phyloP scores from a whole-genome alignment of 306 rosid genomes.

The Trifolium dubium region DNA sequence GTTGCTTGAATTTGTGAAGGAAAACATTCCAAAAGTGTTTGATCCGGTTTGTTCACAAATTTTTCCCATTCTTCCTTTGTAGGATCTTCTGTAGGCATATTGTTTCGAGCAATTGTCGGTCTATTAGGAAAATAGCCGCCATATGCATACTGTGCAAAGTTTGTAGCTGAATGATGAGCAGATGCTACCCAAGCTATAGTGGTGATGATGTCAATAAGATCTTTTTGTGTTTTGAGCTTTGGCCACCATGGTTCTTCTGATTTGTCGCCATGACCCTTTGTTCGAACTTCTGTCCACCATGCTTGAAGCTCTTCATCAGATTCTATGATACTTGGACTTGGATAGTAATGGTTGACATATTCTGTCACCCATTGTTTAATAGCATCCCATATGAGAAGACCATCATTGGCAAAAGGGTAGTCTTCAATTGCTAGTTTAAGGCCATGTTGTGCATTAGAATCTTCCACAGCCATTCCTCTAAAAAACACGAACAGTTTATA shows the following conservation, averaged over 20 bases:
- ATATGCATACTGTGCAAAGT: constrained; percentile 50
- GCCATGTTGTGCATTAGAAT: constrained; percentile 52
- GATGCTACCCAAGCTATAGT: constrained; percentile 53
- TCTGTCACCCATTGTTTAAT: constrained; percentile 52
- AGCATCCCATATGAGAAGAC: constrained; percentile 59
- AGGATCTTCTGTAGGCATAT: constrained; percentile 55
- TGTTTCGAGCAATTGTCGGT: constrained; percentile 47
- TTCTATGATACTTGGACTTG: constrained; percentile 35
- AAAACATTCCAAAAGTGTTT: constrained; percentile 47
- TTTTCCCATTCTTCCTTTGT: constrained; percentile 52
- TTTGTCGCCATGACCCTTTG: constrained; percentile 53
- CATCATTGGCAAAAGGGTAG: constrained; percentile 60
- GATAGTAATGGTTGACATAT: constrained; percentile 55
- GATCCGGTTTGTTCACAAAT: constrained; percentile 40
- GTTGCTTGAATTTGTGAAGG: constrained; percentile 60
- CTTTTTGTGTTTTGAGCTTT: constrained; percentile 43
- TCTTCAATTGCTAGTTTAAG: constrained; percentile 54
- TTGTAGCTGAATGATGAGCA: constrained; percentile 57
- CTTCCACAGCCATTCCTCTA: constrained; percentile 54
- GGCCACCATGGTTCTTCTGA: constrained; percentile 60
- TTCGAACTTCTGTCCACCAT: constrained; percentile 57
- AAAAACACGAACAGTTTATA: background rate
- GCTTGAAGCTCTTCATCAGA: constrained; percentile 55
- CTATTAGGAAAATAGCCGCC: constrained; percentile 57
- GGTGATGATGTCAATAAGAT: constrained; percentile 43